These are phyloP conservation scores for Cryptococcus hybrid DNA, from an alignment of 1,284 basidiomycete species.

Conservation along the genomic window DNA sequence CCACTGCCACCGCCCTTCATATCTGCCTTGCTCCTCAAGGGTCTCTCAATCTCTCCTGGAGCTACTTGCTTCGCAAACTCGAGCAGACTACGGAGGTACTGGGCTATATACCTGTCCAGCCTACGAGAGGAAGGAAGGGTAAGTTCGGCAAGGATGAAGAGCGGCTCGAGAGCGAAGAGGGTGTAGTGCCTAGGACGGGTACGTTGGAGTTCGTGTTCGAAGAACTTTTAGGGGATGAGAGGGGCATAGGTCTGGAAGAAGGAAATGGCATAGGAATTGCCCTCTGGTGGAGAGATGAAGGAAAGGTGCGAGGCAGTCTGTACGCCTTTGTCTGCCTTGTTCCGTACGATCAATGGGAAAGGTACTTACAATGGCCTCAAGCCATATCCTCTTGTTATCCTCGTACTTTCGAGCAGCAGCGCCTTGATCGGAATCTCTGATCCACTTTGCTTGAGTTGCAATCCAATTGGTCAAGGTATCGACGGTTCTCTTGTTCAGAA, in stretches of 20 bases:
- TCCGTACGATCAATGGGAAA: neutral
- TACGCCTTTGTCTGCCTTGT: neutral
- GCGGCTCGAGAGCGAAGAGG: slow-evolving; percentile 33
- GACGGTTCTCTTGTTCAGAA: slow-evolving; percentile 3
- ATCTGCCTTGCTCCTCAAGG: slow-evolving; percentile 25
- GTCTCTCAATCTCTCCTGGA: slow-evolving; percentile 24
- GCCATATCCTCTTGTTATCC: slow-evolving; percentile 36
- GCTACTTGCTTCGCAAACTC: slow-evolving; percentile 17
- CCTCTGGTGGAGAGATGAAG: slow-evolving; percentile 11
- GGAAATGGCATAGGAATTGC: slow-evolving; percentile 6
- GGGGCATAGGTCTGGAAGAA: slow-evolving; percentile 5
- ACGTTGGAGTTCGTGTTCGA: slow-evolving; percentile 21
- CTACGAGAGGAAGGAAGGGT: slow-evolving; percentile 2
- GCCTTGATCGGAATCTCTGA: slow-evolving; percentile 27
- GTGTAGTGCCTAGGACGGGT: slow-evolving; percentile 32
- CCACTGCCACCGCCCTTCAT: slow-evolving; percentile 22
- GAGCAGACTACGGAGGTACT: slow-evolving; percentile 16
- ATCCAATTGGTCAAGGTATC: slow-evolving; percentile 22
- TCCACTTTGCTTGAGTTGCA: slow-evolving; percentile 26
- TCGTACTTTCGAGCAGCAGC: slow-evolving; percentile 13
- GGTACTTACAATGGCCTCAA: slow-evolving; percentile 30
- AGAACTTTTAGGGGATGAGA: slow-evolving; percentile 17
- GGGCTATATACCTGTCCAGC: slow-evolving; percentile 1
- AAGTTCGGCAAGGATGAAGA: slow-evolving; percentile 25
- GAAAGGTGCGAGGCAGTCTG: slow-evolving; percentile 28